A percentile compares a stretch with the other conserved stretches of the same genome.
phyloP scores from a whole-genome alignment of 2,329 filamentous ascomycete species.

The Trichoderma arundinaceum region DNA sequence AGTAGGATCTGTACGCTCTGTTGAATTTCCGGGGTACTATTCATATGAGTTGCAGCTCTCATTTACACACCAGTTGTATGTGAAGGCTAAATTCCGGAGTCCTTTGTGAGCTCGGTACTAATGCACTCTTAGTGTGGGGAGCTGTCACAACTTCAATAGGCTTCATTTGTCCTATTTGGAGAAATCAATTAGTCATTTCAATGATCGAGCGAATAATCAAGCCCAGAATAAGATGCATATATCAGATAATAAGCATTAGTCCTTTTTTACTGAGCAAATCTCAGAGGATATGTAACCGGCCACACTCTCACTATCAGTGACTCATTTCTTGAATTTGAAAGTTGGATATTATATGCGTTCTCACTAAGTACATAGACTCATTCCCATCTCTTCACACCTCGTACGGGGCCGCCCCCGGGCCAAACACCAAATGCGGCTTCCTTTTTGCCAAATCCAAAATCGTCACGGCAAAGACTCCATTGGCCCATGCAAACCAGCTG shows the following conservation, averaged over 20 bases:
- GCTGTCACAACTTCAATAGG: too few species aligned
- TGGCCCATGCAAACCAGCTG: slow-evolving; percentile 98
- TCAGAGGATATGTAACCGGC: too few species aligned
- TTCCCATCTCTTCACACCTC: slow-evolving; percentile 47
- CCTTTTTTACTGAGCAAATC: too few species aligned
- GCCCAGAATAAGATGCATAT: too few species aligned
- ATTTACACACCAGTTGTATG: neutral
- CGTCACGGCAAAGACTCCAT: slow-evolving; percentile 92
- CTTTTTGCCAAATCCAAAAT: slow-evolving; percentile 87
- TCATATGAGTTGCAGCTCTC: too few species aligned
- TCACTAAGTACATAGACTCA: neutral
- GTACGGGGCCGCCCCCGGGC: slow-evolving; percentile 65
- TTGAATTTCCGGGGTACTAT: neutral
- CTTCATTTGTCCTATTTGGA: too few species aligned
- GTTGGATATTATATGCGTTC: too few species aligned
- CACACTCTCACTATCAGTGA: too few species aligned
- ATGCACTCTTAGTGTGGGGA: neutral
- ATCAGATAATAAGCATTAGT: too few species aligned
- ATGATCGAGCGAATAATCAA: too few species aligned
- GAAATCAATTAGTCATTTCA: too few species aligned
- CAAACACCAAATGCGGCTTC: slow-evolving; percentile 88
- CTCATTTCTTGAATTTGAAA: too few species aligned
- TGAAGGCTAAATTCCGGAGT: slow-evolving; percentile 1
- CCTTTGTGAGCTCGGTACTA: neutral
- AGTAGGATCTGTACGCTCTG: neutral